Evolutionary conservation across 768 basidiomycete species (phyloP).

Genomic region (Naganishia antarctica): DNA sequence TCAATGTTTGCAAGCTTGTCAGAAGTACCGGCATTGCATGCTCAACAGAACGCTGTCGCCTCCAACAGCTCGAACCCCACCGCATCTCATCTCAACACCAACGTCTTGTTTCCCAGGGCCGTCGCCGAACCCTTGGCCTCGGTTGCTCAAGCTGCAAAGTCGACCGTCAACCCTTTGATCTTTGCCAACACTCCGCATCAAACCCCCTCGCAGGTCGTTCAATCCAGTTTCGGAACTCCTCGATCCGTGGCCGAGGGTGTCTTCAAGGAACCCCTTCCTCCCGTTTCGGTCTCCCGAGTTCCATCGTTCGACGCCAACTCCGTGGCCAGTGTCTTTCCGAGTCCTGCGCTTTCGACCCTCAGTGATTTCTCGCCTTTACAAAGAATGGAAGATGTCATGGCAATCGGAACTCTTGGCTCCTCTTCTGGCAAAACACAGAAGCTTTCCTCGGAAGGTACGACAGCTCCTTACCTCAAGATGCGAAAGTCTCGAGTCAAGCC

Average conservation of each 20-base stretch:
- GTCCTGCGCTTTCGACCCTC: neutral
- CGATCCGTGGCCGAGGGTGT: conserved; percentile 1
- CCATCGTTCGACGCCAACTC: conserved; percentile 9
- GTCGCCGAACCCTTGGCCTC: neutral
- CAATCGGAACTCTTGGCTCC: neutral
- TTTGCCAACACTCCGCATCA: conserved; percentile 4
- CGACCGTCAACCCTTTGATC: conserved; percentile 17
- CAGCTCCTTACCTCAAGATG: conserved; percentile 2
- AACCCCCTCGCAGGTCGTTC: neutral
- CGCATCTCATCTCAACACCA: conserved; percentile 6
- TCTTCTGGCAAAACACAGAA: neutral
- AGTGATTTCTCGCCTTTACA: conserved; percentile 7
- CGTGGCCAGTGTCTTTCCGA: neutral
- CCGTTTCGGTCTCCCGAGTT: neutral
- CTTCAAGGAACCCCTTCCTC: conserved; percentile 17
- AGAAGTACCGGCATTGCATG: conserved; percentile 19
- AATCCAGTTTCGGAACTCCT: conserved; percentile 10
- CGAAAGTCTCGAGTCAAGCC: conserved; percentile 14
- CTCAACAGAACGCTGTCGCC: neutral
- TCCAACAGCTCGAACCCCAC: neutral
- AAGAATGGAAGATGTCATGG: neutral
- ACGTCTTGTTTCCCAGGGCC: conserved; percentile 8
- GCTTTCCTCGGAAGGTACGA: neutral
- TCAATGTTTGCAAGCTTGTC: conserved; percentile 20
- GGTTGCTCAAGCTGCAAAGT: neutral